These are phyloP conservation scores for Prasinococcaceae sp. DNA, from an alignment of 139 green algal species.

Conservation along the genomic window DNA sequence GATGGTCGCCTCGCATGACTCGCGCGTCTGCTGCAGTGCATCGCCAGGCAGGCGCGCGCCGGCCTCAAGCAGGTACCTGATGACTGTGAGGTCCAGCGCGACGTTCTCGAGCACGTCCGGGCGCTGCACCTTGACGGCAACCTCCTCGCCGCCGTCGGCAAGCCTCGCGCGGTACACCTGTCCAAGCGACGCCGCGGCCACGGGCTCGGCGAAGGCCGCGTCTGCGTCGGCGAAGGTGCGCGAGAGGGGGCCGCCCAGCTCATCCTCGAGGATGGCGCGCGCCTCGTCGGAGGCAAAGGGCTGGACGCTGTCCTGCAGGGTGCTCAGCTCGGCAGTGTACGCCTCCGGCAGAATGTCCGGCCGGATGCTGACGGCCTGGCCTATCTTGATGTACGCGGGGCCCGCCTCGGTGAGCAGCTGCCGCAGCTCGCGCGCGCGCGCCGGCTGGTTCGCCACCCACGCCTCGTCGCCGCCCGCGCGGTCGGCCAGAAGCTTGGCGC, in stretches of 20 bases:
- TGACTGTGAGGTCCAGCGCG: conserved; percentile 75
- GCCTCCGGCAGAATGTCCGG: conserved; percentile 68
- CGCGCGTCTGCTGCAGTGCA: too few species aligned
- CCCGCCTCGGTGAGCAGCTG: conserved; percentile 33
- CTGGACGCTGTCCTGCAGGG: conserved; percentile 43
- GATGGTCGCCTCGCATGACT: too few species aligned
- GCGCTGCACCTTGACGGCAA: conserved; percentile 92
- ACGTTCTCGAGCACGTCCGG: conserved; percentile 65
- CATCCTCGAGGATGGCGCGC: conserved; percentile 27
- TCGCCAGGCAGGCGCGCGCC: too few species aligned
- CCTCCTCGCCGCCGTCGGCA: conserved; percentile 48
- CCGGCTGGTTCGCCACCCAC: too few species aligned
- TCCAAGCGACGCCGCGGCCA: conserved; percentile 79
- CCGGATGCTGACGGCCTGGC: conserved; percentile 40
- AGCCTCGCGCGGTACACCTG: conserved; percentile 78
- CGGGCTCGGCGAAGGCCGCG: conserved; percentile 51
- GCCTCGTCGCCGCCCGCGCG: too few species aligned
- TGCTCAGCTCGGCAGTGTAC: conserved; percentile 59
- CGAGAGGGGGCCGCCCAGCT: conserved; percentile 51
- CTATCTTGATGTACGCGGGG: conserved; percentile 38
- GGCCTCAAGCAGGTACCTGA: conserved; percentile 65
- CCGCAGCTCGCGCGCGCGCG: conserved; percentile 21
- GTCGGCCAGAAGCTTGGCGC: too few species aligned
- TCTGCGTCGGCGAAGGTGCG: conserved; percentile 69
- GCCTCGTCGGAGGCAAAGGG: conserved; percentile 29